phyloP scores from a whole-genome alignment of 2,329 filamentous ascomycete genomes.

The Laburnicola sp. region DNA sequence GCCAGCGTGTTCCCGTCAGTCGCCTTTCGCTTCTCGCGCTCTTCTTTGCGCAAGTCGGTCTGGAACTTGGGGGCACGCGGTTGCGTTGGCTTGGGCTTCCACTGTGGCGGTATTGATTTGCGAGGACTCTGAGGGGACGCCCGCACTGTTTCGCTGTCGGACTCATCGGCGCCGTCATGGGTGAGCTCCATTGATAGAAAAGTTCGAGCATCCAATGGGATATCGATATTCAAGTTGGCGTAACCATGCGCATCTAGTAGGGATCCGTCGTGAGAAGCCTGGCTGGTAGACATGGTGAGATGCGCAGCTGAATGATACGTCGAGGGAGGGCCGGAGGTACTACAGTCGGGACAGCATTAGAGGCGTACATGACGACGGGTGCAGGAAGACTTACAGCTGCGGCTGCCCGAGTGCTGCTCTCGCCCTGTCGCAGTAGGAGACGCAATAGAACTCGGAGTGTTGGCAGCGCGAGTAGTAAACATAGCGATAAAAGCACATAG shows the following conservation, averaged over 20 bases:
- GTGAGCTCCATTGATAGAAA: constrained; percentile 25
- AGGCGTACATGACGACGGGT: background rate
- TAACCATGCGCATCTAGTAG: constrained; percentile 19
- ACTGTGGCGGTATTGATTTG: constrained; percentile 34
- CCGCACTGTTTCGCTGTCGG: constrained; percentile 13
- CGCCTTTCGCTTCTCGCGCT: constrained; percentile 24
- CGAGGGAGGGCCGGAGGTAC: too few relatives aligned
- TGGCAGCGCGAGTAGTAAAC: constrained; percentile 37
- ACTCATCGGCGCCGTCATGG: constrained; percentile 22
- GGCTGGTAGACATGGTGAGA: constrained; percentile 23
- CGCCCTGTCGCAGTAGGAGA: constrained; percentile 39
- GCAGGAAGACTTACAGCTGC: constrained; percentile 18
- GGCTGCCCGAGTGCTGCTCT: constrained; percentile 22
- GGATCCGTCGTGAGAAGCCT: constrained; percentile 11
- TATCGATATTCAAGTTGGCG: constrained; percentile 27
- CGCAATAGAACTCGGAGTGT: constrained; percentile 36
- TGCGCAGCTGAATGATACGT: constrained; percentile 11
- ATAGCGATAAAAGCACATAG: constrained; percentile 45
- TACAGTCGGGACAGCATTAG: background rate
- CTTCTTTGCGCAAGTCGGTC: constrained; percentile 29
- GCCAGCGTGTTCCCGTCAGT: constrained; percentile 14
- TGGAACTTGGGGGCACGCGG: constrained; percentile 19
- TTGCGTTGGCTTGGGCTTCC: constrained; percentile 19
- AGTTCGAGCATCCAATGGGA: constrained; percentile 25
- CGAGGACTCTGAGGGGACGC: constrained; percentile 22